Percentiles rank a stretch among this genome's conserved stretches.
phyloP scores from a whole-genome alignment of 768 basidiomycete genomes.

The Amanita subjunquillea region DNA sequence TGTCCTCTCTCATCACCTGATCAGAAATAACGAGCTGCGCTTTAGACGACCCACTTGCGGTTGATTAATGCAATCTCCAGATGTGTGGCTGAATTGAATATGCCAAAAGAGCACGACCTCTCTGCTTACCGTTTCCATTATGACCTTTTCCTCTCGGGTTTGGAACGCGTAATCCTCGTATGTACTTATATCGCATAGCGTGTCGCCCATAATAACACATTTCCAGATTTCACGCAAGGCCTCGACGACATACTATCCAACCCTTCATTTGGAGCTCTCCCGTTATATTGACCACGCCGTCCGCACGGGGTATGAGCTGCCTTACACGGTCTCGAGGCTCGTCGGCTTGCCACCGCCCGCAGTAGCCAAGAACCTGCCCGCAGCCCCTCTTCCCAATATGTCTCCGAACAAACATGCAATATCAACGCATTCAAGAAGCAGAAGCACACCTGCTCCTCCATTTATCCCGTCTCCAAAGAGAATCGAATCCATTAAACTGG shows the following conservation, averaged over 20 bases:
- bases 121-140: constrained; percentile 77
- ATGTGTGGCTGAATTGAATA: constrained; percentile 50
- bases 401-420: constrained; percentile 10
- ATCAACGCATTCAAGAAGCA: constrained; percentile 15
- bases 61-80: constrained; percentile 75
- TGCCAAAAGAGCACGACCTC: constrained; percentile 58
- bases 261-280: constrained; percentile 86
- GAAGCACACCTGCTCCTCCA: constrained; percentile 17
- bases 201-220: not conserved
- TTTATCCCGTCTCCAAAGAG: constrained; percentile 31
- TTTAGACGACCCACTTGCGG: constrained; percentile 78
- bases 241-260: constrained; percentile 89
- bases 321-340: constrained; percentile 71
- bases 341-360: constrained; percentile 68
- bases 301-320: constrained; percentile 64
- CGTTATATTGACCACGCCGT: constrained; percentile 69
- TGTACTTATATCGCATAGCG: constrained; percentile 13
- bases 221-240: constrained; percentile 87
- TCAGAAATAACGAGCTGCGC: not conserved
- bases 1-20: constrained; percentile 3
- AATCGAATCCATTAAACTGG: constrained; percentile 33
- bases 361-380: constrained; percentile 36
- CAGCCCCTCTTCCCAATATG: constrained; percentile 13
- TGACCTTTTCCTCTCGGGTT: constrained; percentile 84
- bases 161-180: constrained; percentile 87